Percentiles rank a stretch among this genome's conserved stretches.
Evolutionary conservation across 2,329 filamentous ascomycete species (phyloP).

Genomic region (Aspergillus quadricinctus): DNA sequence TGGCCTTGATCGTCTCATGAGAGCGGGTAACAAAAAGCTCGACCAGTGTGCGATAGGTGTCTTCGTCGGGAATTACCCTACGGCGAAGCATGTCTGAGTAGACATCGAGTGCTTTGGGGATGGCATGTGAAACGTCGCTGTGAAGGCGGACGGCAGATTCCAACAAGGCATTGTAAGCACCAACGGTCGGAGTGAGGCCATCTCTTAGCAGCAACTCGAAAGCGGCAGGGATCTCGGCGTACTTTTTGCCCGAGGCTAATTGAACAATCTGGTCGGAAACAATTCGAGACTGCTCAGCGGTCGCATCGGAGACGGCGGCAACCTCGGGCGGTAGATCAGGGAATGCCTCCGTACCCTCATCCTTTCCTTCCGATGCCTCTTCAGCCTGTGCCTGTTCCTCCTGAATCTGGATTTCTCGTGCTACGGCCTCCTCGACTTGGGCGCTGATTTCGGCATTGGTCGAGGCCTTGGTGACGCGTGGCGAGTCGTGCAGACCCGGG

Average conservation of each 20-base stretch:
- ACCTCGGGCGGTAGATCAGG: conserved; percentile 27
- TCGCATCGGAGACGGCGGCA: conserved; percentile 44
- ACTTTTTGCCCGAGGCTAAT: conserved; percentile 67
- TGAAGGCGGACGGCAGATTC: conserved; percentile 80
- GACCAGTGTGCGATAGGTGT: conserved; percentile 85
- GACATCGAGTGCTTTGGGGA: conserved; percentile 87
- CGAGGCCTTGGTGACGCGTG: conserved; percentile 55
- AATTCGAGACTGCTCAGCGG: conserved; percentile 58
- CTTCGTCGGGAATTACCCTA: conserved; percentile 72
- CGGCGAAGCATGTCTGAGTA: conserved; percentile 95
- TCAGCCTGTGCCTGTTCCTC: conserved; percentile 48
- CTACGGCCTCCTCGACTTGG: conserved; percentile 79
- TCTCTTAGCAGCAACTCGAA: conserved; percentile 87
- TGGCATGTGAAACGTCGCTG: conserved; percentile 72
- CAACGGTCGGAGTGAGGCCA: conserved; percentile 72
- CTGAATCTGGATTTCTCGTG: conserved; percentile 67
- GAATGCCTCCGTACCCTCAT: conserved; percentile 22
- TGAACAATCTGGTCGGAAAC: conserved; percentile 76
- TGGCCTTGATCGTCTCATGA: conserved; percentile 70
- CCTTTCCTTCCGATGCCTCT: conserved; percentile 29
- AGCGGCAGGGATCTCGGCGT: conserved; percentile 81
- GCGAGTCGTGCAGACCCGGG: conserved; percentile 53
- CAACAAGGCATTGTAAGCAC: conserved; percentile 89
- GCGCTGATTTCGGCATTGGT: conserved; percentile 56
- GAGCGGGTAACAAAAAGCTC: conserved; percentile 75